phyloP scores from a whole-genome alignment of 2,329 filamentous ascomycete species.

The Didymosphaeria variabile region DNA sequence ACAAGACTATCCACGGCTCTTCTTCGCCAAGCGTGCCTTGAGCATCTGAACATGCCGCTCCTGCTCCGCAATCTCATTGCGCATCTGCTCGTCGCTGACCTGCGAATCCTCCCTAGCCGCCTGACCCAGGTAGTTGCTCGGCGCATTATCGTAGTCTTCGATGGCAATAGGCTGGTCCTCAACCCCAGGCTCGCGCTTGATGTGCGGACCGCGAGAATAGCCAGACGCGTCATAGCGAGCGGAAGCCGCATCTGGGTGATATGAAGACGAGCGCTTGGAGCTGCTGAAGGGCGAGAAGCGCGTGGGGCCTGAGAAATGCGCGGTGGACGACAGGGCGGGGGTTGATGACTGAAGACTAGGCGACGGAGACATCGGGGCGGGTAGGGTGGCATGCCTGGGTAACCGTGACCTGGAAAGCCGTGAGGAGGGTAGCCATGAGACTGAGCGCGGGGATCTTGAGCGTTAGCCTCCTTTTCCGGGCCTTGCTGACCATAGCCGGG shows the following conservation, averaged over 20 bases:
- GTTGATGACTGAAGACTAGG: conserved; percentile 12
- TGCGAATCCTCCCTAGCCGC: not conserved
- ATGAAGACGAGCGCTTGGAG: not conserved
- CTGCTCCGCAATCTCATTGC: conserved; percentile 6
- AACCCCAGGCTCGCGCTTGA: conserved; percentile 31
- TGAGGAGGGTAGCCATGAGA: not conserved
- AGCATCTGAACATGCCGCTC: conserved; percentile 7
- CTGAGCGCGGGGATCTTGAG: not conserved
- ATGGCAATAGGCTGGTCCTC: conserved; percentile 10
- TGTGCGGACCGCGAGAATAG: conserved; percentile 1
- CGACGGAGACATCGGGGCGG: conserved; percentile 8
- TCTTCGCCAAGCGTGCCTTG: conserved; percentile 2
- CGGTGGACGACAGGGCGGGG: not conserved
- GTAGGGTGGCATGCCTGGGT: conserved; percentile 14
- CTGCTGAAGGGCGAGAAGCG: conserved; percentile 16
- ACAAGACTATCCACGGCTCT: not conserved
- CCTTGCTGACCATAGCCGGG: conserved; percentile 17
- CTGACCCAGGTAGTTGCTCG: conserved; percentile 9
- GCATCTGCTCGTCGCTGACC: conserved; percentile 4
- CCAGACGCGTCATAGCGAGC: not conserved
- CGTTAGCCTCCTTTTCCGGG: conserved; percentile 6
- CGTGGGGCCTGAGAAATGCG: not conserved
- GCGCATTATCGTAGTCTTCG: conserved; percentile 15
- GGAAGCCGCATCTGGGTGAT: not conserved
- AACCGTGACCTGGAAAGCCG: not conserved